These are phyloP conservation scores for Phalaenopsis equestris DNA, from an alignment of 106 monocot species.

Conservation along the genomic window DNA sequence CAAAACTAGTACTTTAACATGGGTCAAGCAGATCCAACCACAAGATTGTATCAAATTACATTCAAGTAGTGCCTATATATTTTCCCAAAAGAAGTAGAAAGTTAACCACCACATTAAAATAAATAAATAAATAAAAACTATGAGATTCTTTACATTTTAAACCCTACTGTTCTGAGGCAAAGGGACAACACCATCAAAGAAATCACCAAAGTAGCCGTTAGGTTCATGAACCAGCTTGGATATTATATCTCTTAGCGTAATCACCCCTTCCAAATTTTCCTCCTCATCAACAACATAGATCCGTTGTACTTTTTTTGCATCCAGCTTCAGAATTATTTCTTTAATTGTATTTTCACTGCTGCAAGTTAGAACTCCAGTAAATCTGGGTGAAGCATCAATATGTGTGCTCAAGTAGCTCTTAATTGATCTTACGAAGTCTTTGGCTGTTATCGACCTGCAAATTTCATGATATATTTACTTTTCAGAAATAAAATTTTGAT, in stretches of 20 bases:
- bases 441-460: slow-evolving; percentile 56
- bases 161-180: slow-evolving; percentile 69
- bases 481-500: not conserved
- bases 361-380: slow-evolving; percentile 55
- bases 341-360: slow-evolving; percentile 53
- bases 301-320: slow-evolving; percentile 51
- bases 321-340: slow-evolving; percentile 68
- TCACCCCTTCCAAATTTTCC: slow-evolving; percentile 57
- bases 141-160: slow-evolving; percentile 5
- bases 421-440: slow-evolving; percentile 47
- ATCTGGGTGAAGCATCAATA: slow-evolving; percentile 25
- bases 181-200: slow-evolving; percentile 90
- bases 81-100: too few relatives aligned
- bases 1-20: too few relatives aligned
- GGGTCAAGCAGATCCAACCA: too few relatives aligned
- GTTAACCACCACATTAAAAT: too few relatives aligned
- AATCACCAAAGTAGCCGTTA: slow-evolving; percentile 86
- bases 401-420: slow-evolving; percentile 33
- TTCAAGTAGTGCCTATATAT: too few relatives aligned
- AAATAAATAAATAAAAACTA: too few relatives aligned
- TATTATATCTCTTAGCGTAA: slow-evolving; percentile 91
- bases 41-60: too few relatives aligned
- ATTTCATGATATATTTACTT: not conserved
- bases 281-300: slow-evolving; percentile 68
- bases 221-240: slow-evolving; percentile 90